Base-by-base conservation (phyloP, 768 basidiomycete species). In the Amanita jacksonii region DNA sequence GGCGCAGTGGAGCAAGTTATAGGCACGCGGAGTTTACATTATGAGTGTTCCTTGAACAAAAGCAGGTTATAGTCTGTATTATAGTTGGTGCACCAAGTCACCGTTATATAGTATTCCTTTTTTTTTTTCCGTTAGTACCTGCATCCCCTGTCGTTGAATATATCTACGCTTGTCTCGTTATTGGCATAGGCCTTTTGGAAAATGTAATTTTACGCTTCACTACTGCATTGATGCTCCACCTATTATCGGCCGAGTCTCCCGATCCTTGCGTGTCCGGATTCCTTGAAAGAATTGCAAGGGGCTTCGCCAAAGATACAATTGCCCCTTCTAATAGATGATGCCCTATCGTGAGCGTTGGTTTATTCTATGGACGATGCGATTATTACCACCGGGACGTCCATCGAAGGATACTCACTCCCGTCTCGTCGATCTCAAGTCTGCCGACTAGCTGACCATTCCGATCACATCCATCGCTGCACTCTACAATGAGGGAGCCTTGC, bases 281-380 rank as follows among this genome's bases (percentile, higher is more conserved):
- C n/a, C n/a, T n/a, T n/a, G n/a, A n/a, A n/a, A n/a, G n/a, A n/a
- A 96, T 75, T 2, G 85, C 93, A 22, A 88, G 69, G 0, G 92
- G 90, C 57, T 88, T 93, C 2, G 81, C 64, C 5, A 97, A 69
- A 35, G 62, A 68, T 25, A 77, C 70, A 48, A 94, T 69, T 57
- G 85, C 87, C 42, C 92, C 92, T 56, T 97, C 93, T 4, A 97
- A 77, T 23, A 92, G 69, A 54, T 96, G 90, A 61, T 93, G 81
- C 9, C 92, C 92, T 47, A 97, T 85, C 43, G 70, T 61, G 5
- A 97, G 70, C 2, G 79, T 89, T 3, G 87, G 79, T 52, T 81
- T 86, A 49, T 76, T 80, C 87, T 89, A 51, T 44, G 5, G 32
- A n/a, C 6, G n/a, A 13, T 15, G 13, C 41, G 19, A 35, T n/a